These are phyloP conservation scores for Castanea mollissima DNA, from an alignment of 306 rosid genomes.

Conservation along the genomic window DNA sequence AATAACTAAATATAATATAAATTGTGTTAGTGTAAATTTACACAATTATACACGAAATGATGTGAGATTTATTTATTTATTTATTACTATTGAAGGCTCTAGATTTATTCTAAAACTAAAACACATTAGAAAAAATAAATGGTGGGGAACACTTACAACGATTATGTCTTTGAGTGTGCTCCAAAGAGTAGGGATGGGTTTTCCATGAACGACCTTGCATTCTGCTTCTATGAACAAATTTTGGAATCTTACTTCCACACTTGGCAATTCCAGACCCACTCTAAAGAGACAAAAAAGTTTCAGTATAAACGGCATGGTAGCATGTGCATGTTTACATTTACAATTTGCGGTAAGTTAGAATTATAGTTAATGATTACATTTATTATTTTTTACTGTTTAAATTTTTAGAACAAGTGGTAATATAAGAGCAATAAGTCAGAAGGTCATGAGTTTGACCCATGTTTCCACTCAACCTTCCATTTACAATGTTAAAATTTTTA, in stretches of 20 bases:
- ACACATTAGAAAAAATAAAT: not conserved
- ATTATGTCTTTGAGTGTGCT: conserved; percentile 2
- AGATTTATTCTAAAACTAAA: not conserved
- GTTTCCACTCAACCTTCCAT: no score
- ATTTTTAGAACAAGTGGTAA: no score
- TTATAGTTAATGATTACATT: no score
- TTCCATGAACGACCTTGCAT: conserved; percentile 23
- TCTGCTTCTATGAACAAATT: conserved; percentile 19
- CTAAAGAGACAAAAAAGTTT: not conserved
- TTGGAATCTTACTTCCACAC: conserved; percentile 14
- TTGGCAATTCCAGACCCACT: conserved; percentile 20
- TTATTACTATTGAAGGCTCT: no score
- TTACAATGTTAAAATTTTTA: no score
- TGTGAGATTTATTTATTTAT: no score
- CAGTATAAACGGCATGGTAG: not conserved
- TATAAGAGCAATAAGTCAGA: no score
- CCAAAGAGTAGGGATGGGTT: conserved; percentile 27
- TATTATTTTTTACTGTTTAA: accelerated
- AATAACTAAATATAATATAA: no score
- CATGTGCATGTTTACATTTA: not conserved
- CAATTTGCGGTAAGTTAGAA: no score
- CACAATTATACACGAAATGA: no score
- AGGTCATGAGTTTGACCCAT: no score
- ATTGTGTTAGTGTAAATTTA: no score
- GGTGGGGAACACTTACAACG: not conserved